Percentiles rank a stretch among this genome's conserved stretches.
Evolutionary conservation across 495 filamentous ascomycete genomes (phyloP).

Genomic region (Penicillium pancosmium): DNA sequence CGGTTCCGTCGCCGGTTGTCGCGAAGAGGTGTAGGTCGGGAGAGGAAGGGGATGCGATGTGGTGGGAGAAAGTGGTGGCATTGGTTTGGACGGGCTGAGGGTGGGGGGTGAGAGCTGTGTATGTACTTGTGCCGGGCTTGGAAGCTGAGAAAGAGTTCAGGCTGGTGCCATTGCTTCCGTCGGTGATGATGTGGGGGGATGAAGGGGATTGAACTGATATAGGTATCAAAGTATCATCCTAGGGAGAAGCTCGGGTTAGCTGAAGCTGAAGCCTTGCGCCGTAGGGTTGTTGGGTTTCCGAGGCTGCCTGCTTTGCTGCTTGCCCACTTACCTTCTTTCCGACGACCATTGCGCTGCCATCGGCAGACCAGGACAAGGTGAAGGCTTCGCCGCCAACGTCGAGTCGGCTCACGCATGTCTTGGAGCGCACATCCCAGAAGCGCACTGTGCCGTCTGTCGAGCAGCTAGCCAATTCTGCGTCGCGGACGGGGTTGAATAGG

Average conservation of each 20-base stretch:
- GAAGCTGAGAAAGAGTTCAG: slow-evolving; percentile 17
- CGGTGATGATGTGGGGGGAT: slow-evolving; percentile 33
- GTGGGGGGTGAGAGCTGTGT: slow-evolving; percentile 58
- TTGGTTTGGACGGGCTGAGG: slow-evolving; percentile 79
- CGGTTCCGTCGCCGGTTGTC: slow-evolving; percentile 79
- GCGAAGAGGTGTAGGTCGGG: slow-evolving; percentile 63
- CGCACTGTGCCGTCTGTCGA: slow-evolving; percentile 82
- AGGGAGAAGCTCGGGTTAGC: neutral
- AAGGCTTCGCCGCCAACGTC: slow-evolving; percentile 84
- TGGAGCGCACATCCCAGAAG: slow-evolving; percentile 92
- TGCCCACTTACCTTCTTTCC: slow-evolving; percentile 71
- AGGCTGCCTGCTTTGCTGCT: neutral
- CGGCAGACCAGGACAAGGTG: slow-evolving; percentile 84
- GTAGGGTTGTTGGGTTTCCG: neutral
- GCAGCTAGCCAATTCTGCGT: slow-evolving; percentile 85
- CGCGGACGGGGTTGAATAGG: slow-evolving; percentile 84
- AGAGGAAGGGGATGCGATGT: slow-evolving; percentile 39
- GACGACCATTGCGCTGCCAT: slow-evolving; percentile 78
- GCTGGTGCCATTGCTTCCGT: slow-evolving; percentile 11
- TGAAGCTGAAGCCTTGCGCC: neutral
- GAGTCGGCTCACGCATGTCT: slow-evolving; percentile 74
- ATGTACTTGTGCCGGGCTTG: slow-evolving; percentile 29
- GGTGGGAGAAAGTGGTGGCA: slow-evolving; percentile 78
- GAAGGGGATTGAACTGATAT: slow-evolving; percentile 55
- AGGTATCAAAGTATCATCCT: slow-evolving; percentile 74